These are phyloP conservation scores for Thalia dealbata DNA, from an alignment of 176 grass and related monocot genomes.

Conservation along the genomic window DNA sequence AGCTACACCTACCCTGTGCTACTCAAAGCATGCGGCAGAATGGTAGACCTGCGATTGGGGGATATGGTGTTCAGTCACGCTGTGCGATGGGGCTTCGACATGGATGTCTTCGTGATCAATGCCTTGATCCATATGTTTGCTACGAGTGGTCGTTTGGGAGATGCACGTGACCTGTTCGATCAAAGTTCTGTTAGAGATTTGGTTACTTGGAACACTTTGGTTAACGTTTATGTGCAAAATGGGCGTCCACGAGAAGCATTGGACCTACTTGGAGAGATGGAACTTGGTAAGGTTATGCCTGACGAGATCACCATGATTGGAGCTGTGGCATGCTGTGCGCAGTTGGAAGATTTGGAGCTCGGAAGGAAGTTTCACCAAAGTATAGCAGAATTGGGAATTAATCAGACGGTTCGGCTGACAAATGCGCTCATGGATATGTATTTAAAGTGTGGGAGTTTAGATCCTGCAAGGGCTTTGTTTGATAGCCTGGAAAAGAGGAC, in stretches of 20 bases:
- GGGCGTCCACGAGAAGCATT: slow-evolving; percentile 26
- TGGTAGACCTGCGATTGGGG: neutral
- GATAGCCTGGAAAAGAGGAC: slow-evolving; percentile 23
- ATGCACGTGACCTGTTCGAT: slow-evolving; percentile 35
- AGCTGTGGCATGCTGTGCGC: slow-evolving; percentile 22
- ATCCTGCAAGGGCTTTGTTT: slow-evolving; percentile 32
- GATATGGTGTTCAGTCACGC: slow-evolving; percentile 3
- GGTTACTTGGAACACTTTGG: slow-evolving; percentile 51
- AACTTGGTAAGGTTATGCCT: slow-evolving; percentile 1
- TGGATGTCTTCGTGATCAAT: slow-evolving; percentile 10
- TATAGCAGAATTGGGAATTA: slow-evolving; percentile 27
- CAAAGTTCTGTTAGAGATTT: slow-evolving; percentile 27
- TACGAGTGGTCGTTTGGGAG: neutral
- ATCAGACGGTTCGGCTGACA: slow-evolving; percentile 27
- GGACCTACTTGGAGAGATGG: slow-evolving; percentile 36
- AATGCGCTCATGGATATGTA: slow-evolving; percentile 57
- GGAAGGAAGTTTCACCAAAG: slow-evolving; percentile 26
- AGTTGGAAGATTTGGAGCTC: slow-evolving; percentile 40
- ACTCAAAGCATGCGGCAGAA: slow-evolving; percentile 14
- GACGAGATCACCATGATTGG: slow-evolving; percentile 53
- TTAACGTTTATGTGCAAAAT: slow-evolving; percentile 28
- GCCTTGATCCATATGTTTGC: slow-evolving; percentile 2
- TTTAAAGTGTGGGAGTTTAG: slow-evolving; percentile 38
- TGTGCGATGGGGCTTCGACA: neutral
- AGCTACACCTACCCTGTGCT: slow-evolving; percentile 7